phyloP scores from a whole-genome alignment of 371 early-diverging fungal genomes.

The Rhizomucor pusillus region DNA sequence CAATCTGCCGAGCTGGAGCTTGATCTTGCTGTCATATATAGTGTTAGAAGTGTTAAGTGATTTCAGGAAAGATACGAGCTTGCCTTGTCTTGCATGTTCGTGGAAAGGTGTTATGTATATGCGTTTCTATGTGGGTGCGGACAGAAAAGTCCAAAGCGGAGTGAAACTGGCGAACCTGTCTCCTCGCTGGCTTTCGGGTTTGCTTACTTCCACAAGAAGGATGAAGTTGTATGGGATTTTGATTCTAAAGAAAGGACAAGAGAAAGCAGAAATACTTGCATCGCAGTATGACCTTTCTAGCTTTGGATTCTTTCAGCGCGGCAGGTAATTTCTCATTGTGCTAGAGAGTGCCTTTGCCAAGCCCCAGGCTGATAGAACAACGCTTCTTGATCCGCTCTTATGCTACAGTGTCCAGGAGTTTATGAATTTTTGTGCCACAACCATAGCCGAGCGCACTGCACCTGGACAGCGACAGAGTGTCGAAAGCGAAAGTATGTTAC shows the following conservation, averaged over 20 bases:
- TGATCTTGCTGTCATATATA: constrained; percentile 12
- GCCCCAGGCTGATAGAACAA: not conserved
- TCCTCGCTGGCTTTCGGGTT: not conserved
- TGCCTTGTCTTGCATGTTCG: constrained; percentile 6
- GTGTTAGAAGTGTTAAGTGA: not conserved
- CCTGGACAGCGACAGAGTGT: constrained; percentile 84
- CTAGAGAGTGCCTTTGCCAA: not conserved
- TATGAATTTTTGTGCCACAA: constrained; percentile 82
- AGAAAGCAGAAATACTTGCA: constrained; percentile 53
- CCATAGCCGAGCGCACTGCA: constrained; percentile 84
- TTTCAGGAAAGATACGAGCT: not conserved
- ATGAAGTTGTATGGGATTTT: constrained; percentile 61
- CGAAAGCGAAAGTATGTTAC: constrained; percentile 73
- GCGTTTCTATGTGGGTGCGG: not conserved
- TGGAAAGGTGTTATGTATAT: too few relatives aligned
- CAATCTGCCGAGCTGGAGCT: constrained; percentile 26
- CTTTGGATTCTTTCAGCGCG: constrained; percentile 88
- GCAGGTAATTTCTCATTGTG: constrained; percentile 54
- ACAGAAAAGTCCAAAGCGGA: not conserved
- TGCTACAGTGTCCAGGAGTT: constrained; percentile 80
- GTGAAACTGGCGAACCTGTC: not conserved
- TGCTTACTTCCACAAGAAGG: not conserved
- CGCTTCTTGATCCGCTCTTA: not conserved
- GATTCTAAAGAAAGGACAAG: constrained; percentile 47
- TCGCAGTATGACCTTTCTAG: constrained; percentile 75